Evolutionary conservation across 169 alveolate genomes (phyloP).

Genomic region (Ichthyophthirius multifiliis): DNA sequence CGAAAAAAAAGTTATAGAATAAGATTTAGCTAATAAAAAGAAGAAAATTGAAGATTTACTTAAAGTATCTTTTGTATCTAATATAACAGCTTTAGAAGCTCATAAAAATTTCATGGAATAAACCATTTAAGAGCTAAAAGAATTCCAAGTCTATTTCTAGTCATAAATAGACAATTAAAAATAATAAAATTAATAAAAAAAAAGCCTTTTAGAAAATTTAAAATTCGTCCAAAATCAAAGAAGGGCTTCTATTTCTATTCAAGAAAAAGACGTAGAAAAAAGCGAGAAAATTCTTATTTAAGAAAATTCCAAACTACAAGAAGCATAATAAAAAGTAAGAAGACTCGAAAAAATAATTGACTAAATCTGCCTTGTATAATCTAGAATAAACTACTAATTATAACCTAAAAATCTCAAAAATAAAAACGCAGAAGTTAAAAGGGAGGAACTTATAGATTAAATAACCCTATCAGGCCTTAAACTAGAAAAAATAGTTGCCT

Average conservation of each 20-base stretch:
- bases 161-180: background rate
- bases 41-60: background rate
- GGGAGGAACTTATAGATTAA: background rate
- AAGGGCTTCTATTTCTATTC: background rate
- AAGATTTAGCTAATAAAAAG: background rate
- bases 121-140: background rate
- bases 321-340: background rate
- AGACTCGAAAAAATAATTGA: conserved; percentile 5
- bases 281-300: background rate
- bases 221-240: background rate
- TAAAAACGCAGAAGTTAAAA: background rate
- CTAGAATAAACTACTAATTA: background rate
- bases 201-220: background rate
- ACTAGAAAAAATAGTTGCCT: background rate
- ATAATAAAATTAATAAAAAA: background rate
- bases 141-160: background rate
- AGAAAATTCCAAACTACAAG: background rate
- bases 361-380: background rate
- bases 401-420: background rate
- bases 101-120: background rate
- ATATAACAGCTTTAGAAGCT: background rate
- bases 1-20: background rate
- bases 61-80: background rate
- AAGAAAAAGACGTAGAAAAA: background rate
- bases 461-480: conserved; percentile 1